These are phyloP conservation scores for Botrytis deweyae DNA, from an alignment of 2,329 filamentous ascomycete species.

Conservation along the genomic window DNA sequence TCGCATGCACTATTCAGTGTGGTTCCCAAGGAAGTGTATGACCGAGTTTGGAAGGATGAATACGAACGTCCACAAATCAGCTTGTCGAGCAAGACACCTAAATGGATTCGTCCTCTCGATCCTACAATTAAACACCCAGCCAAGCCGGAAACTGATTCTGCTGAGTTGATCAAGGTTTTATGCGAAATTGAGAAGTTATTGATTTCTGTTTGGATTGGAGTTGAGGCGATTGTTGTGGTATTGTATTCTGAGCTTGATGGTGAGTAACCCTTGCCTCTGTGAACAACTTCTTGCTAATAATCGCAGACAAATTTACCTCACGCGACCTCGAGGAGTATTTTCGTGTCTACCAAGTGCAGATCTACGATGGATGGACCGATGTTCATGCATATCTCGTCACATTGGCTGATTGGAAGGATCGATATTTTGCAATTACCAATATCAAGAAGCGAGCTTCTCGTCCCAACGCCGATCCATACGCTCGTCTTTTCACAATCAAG, in stretches of 20 bases:
- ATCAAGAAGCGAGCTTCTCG: conserved; percentile 10
- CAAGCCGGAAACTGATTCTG: background rate
- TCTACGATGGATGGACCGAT: background rate
- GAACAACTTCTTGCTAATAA: background rate
- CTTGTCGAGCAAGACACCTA: background rate
- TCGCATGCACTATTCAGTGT: background rate
- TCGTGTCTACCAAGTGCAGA: background rate
- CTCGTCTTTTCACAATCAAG: background rate
- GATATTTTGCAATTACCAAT: conserved; percentile 11
- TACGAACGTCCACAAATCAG: background rate
- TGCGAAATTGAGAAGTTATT: conserved; percentile 10
- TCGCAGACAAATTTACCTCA: background rate
- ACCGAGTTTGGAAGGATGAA: conserved; percentile 12
- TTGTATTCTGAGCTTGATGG: conserved; percentile 2
- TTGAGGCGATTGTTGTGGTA: conserved; percentile 16
- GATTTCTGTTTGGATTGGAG: conserved; percentile 12
- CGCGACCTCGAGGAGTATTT: background rate
- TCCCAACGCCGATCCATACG: conserved; percentile 2
- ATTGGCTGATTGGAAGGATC: conserved; percentile 10
- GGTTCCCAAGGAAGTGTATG: background rate
- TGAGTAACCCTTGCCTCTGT: background rate
- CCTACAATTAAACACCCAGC: background rate
- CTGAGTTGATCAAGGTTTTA: conserved; percentile 4
- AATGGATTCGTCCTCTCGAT: conserved; percentile 9
- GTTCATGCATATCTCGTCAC: background rate